Evolutionary conservation across 2,329 filamentous ascomycete species (phyloP), one percentile per base, ranked within the genome.

Genomic region (Colletotrichum sp.): DNA sequence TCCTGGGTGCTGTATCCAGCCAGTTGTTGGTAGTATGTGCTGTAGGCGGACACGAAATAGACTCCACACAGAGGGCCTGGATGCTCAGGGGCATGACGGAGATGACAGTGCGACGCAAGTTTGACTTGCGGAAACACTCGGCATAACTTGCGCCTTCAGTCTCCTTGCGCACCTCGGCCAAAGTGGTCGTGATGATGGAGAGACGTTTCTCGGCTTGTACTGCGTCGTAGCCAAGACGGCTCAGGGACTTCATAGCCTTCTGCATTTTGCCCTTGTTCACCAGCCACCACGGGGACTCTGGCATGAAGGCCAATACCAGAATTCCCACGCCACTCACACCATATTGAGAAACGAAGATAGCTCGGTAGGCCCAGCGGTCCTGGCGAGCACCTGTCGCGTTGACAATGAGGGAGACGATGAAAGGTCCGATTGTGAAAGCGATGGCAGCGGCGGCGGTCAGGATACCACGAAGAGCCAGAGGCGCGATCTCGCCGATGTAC

Each of bases 241-340:
- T 78, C 21, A 85, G 81, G 8, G 81, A 75, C 6, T 43, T 62
- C 7, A 69, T 69, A 18, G 72, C 72, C 68, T 72, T 75, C n/a
- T 75, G 61, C 62, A 55, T 75, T 10, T 67, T 76, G 24, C 81
- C 83, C 66, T 82, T 81, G 26, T 80, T 81, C 8, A 80, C 78
- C 5, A 87, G 80, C 85, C 84, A 88, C 75, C 85, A 82, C 16
- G 87, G 86, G 1, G 86, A 82, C 78, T 88, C 86, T 1, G 87
- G 87, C 71, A 88, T 82, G 30, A 75, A 77, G 52, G 68, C 65
- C 13, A 77, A 26, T 12, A 74, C 8, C 18, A 71, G 10, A 12
- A 64, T 55, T n/a, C 74, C 74, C 12, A 76, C 5, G 5, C 74
- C 74, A n/a, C 74, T 76, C 60, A 76, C 26, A 24, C 74, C 74